Percentiles rank a stretch among this genome's conserved stretches.
Evolutionary conservation across 768 basidiomycete genomes (phyloP).

Genomic region (Lactifluus subvellereus): DNA sequence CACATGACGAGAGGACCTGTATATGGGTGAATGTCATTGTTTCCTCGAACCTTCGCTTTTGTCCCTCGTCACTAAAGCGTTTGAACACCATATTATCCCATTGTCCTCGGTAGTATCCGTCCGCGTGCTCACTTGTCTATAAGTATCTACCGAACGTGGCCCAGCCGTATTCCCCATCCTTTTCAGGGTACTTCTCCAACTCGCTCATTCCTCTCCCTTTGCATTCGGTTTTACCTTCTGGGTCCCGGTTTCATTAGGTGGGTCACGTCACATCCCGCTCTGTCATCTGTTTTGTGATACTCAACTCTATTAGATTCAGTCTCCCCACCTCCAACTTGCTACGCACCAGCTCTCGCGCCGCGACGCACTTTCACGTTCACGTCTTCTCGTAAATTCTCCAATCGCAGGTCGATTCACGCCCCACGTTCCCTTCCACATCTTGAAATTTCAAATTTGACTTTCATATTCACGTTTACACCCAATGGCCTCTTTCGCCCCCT

Average conservation of each 20-base stretch:
- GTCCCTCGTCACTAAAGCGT: slow-evolving; percentile 28
- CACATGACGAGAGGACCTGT: slow-evolving; percentile 28
- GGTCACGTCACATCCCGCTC: neutral
- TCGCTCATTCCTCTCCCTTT: slow-evolving; percentile 1
- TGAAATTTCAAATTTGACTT: slow-evolving; percentile 25
- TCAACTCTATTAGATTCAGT: slow-evolving; percentile 6
- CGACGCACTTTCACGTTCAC: slow-evolving; percentile 25
- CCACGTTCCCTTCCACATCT: slow-evolving; percentile 28
- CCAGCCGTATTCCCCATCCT: slow-evolving; percentile 6
- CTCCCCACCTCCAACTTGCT: slow-evolving; percentile 22
- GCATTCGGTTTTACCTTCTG: slow-evolving; percentile 19
- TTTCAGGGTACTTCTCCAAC: slow-evolving; percentile 11
- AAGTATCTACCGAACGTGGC: slow-evolving; percentile 25
- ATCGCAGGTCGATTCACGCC: slow-evolving; percentile 64
- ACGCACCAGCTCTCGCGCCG: slow-evolving; percentile 27
- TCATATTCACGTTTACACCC: slow-evolving; percentile 11
- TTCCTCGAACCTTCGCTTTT: slow-evolving; percentile 27
- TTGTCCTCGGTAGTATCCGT: slow-evolving; percentile 29
- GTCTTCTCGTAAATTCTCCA: slow-evolving; percentile 26
- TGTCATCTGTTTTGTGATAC: neutral
- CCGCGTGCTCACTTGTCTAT: slow-evolving; percentile 25
- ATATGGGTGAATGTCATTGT: slow-evolving; percentile 26
- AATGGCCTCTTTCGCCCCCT: slow-evolving; percentile 25
- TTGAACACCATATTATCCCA: slow-evolving; percentile 22
- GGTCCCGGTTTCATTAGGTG: slow-evolving; percentile 7